Evolutionary conservation across 306 rosid genomes (phyloP).

Genomic region (Glycyrrhiza uralensis): DNA sequence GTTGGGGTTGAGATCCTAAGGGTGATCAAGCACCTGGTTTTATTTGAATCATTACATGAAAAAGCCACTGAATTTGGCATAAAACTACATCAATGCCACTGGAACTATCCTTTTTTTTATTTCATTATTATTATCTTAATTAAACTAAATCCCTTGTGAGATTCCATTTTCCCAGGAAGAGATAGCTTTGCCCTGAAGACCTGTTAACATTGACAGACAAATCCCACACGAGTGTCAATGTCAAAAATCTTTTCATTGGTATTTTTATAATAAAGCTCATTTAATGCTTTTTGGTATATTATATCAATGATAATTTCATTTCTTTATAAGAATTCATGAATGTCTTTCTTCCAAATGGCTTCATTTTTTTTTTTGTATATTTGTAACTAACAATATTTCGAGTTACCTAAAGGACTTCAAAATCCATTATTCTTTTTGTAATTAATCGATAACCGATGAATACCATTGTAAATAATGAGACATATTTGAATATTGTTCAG

Average conservation of each 20-base stretch:
- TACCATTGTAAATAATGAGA: too few species aligned
- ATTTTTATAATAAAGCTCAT: neutral
- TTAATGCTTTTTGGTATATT: neutral
- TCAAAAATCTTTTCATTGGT: neutral
- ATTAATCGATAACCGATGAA: too few species aligned
- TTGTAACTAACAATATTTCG: neutral
- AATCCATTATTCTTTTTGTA: too few species aligned
- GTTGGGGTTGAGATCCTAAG: constrained; percentile 21
- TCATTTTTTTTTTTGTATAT: neutral
- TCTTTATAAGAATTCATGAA: neutral
- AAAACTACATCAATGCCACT: constrained; percentile 51
- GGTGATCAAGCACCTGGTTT: constrained; percentile 24
- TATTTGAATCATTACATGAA: constrained; percentile 32
- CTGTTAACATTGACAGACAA: constrained; percentile 6
- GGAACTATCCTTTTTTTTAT: constrained; percentile 1
- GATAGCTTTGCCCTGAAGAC: constrained; percentile 19
- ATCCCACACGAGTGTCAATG: neutral
- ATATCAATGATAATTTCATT: too few species aligned
- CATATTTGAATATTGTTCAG: too few species aligned
- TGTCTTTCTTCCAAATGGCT: neutral
- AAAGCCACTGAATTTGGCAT: constrained; percentile 27
- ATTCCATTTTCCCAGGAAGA: constrained; percentile 2
- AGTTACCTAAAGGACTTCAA: neutral
- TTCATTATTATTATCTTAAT: too few species aligned
- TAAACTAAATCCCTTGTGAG: neutral